Evolutionary conservation across 75 land plant species (phyloP), one percentile per base, ranked within the genome.

Genomic region (Larix kaempferi): DNA sequence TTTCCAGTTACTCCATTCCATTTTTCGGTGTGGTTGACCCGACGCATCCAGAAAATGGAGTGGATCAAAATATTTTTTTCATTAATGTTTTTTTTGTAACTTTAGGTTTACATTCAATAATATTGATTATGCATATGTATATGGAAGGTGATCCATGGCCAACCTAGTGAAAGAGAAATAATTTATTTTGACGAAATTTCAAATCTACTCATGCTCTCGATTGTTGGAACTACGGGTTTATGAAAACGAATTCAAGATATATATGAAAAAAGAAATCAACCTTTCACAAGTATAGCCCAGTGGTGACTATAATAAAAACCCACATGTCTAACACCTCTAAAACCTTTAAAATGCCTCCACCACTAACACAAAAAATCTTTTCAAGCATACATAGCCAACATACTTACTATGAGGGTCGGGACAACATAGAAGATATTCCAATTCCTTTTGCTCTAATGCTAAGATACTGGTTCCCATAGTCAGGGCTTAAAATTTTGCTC

Each of bases 401-500:
- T 39, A 19, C 71, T 35, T 67, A 67, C 71, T 44, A 49, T 27
- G 52, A 21, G 49, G 21, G 19, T 14, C 10, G 44, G 19, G 49
- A 22, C 71, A 21, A 21, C 22, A 67, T 7, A 67, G 21, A 19
- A 14, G n/a, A 67, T n/a, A 21, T 67, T 27, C 49, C 23, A 67
- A 35, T 39, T 39, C 71, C 49, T 67, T 37, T 67, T 67, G 71
- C 39, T 21, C 71, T 49, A 67, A 39, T 67, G 17, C 71, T 49
- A 15, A 39, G 71, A 49, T 66, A n/a, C 35, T 5, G 49, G 49
- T 5, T 27, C 39, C 21, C 44, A 6, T 10, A 67, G 71, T 39
- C 39, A 17, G 8, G 71, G 44, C 6, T 33, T 0, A n/a, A 19
- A 67, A 19, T 67, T 21, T 67, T 37, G 22, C 71, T 67, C 39